Base-by-base conservation (phyloP, 345 rosid genomes). In the Salix caprea region DNA sequence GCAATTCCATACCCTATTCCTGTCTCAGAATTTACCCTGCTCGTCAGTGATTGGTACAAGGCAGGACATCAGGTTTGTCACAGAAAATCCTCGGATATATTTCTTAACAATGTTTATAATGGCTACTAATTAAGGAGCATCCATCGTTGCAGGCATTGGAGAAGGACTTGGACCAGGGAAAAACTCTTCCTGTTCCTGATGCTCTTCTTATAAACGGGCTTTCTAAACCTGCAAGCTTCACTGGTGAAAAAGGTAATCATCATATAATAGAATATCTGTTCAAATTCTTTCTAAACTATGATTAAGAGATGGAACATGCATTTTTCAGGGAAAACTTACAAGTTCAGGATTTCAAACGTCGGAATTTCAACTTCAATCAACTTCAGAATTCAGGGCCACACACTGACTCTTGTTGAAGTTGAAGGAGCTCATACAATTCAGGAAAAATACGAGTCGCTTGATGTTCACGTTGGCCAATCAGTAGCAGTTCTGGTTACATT, bases 381-480 rank as follows among this genome's bases (percentile, higher is more conserved):
- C 79, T 90, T 95, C 84, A 87, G 94, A 81, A 88, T 95, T 83
- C 97, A 93, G 78, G 89, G 90, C 68, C 97, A 93, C 72, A 23
- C 74, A 32, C 70, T 95, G 92, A 85, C 61, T 24, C 90, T 95
- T 11, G 83, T 91, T 24, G 99, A 95, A 85, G 97, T 92, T 21
- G 99, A 91, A 89, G 97, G 99, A 4, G 86, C 94, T 71, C 97
- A 95, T 74, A 86, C 90, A 1, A 56, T 91, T 72, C 92, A 93
- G 56, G 96, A 91, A 72, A 71, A 19, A 9, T 95, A 93, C 40
- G 88, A 86, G 52, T 87, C 91, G 6, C 83, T 95, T 30, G 99
- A 95, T 67, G 86, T 95, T 67, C 97, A 95, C 73, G 86, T 78
- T 39, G 97, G 99, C 56, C 99, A 95, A 69, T 89, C 96, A 0